Conservation (phyloP, 805 yeast genomes). For the Crinitomyces ghanaensis region DNA sequence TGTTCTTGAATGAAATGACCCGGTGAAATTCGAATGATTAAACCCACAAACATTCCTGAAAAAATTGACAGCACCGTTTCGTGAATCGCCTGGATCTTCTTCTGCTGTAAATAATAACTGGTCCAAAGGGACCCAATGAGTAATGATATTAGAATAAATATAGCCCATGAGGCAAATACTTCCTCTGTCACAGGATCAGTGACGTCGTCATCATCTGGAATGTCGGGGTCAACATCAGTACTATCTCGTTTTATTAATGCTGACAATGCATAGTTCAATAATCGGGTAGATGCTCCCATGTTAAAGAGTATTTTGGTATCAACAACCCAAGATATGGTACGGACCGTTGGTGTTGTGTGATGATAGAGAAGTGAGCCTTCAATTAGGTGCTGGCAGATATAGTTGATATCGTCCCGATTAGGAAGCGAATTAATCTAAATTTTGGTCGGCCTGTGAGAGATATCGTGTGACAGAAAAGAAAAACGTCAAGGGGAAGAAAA, state of each 20-base stretch:
- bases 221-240: conserved; percentile 28
- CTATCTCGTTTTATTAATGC: conserved; percentile 21
- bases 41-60: conserved; percentile 93
- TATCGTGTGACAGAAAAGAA: no score
- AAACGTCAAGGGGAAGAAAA: no score
- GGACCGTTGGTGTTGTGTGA: no score
- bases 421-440: no score
- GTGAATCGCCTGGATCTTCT: conserved; percentile 89
- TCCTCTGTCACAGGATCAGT: conserved; percentile 87
- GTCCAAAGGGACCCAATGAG: conserved; percentile 90
- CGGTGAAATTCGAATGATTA: conserved; percentile 80
- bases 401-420: no score
- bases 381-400: no score
- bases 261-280: no score
- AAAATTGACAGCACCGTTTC: conserved; percentile 94
- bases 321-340: no score
- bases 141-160: conserved; percentile 71
- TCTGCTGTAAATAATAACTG: conserved; percentile 81
- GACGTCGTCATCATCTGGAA: conserved; percentile 39
- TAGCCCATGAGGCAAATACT: conserved; percentile 94
- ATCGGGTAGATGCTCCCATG: no score
- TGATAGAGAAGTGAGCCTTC: no score
- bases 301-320: no score
- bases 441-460: no score
- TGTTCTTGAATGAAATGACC: conserved; percentile 97